Conservation (phyloP, 2,329 filamentous ascomycete species). For the Colletotrichum sp. region DNA sequence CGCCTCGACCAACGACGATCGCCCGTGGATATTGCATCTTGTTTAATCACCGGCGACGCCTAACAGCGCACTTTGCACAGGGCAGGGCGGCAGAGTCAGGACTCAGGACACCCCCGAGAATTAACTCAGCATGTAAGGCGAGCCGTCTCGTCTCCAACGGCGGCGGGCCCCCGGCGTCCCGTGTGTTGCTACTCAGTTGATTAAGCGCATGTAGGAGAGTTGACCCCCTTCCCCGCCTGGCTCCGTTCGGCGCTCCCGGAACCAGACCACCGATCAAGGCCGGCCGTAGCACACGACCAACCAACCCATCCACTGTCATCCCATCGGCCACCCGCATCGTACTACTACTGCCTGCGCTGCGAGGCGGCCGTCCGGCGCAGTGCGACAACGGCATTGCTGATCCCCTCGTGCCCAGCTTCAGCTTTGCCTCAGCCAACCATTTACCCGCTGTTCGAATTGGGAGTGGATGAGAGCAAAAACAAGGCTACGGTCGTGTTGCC, state of each 20-base stretch:
- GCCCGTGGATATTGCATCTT: background rate
- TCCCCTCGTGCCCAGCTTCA: background rate
- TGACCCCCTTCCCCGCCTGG: background rate
- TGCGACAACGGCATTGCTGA: slow-evolving; percentile 1
- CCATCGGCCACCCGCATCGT: background rate
- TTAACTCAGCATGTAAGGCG: background rate
- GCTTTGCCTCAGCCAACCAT: background rate
- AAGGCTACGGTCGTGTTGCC: background rate
- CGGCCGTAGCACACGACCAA: background rate
- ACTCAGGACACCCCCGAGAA: background rate
- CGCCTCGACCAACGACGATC: background rate
- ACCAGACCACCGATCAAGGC: background rate
- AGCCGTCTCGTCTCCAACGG: background rate
- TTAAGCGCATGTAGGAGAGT: background rate
- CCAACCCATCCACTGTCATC: background rate
- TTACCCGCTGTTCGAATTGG: background rate
- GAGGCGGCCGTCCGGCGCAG: background rate
- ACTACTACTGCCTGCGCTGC: background rate
- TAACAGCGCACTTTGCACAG: background rate
- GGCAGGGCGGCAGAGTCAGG: background rate
- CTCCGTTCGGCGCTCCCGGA: slow-evolving; percentile 12
- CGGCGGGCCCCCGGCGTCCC: background rate
- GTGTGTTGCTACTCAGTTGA: background rate
- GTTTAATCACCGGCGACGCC: background rate
- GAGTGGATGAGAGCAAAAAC: background rate